Percentiles rank a stretch among this genome's conserved stretches.
These are phyloP conservation scores for Blastocystis sp. DNA, from an alignment of 352 stramenopile genomes.

Conservation along the genomic window DNA sequence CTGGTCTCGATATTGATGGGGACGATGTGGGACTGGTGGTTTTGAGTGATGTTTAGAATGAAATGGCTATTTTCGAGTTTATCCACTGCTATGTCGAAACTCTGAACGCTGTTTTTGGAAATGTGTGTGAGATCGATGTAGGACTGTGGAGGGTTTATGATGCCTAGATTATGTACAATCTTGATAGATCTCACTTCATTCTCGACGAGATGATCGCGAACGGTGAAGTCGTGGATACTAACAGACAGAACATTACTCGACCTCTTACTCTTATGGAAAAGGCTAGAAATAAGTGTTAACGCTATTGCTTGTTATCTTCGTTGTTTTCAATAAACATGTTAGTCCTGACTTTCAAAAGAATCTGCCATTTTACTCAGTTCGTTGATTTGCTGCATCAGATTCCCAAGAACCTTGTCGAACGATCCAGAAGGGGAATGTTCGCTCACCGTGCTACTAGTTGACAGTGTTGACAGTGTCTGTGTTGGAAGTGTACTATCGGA, in stretches of 20 bases:
- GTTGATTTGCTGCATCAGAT: not conserved
- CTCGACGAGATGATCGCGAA: constrained; percentile 75
- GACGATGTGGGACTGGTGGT: constrained; percentile 66
- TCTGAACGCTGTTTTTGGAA: constrained; percentile 97
- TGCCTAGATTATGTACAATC: constrained; percentile 74
- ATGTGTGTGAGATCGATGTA: constrained; percentile 84
- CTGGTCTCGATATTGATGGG: constrained; percentile 89
- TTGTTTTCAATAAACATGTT: constrained; percentile 14
- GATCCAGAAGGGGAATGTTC: not conserved
- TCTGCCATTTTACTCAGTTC: constrained; percentile 3
- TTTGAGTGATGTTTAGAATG: constrained; percentile 79
- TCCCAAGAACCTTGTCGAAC: not conserved
- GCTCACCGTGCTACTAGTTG: not conserved
- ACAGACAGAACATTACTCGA: constrained; percentile 61
- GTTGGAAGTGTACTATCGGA: not conserved
- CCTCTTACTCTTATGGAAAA: constrained; percentile 63
- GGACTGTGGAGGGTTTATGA: constrained; percentile 62
- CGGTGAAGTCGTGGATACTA: constrained; percentile 61
- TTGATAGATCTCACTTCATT: constrained; percentile 83
- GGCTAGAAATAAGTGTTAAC: constrained; percentile 62
- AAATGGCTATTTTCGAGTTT: constrained; percentile 98
- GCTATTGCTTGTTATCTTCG: constrained; percentile 32
- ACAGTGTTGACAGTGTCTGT: not conserved
- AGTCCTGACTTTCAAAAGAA: constrained; percentile 22
- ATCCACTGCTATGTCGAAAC: constrained; percentile 99